phyloP scores from a whole-genome alignment of 805 yeast species.

The Lipomyces sp. region DNA sequence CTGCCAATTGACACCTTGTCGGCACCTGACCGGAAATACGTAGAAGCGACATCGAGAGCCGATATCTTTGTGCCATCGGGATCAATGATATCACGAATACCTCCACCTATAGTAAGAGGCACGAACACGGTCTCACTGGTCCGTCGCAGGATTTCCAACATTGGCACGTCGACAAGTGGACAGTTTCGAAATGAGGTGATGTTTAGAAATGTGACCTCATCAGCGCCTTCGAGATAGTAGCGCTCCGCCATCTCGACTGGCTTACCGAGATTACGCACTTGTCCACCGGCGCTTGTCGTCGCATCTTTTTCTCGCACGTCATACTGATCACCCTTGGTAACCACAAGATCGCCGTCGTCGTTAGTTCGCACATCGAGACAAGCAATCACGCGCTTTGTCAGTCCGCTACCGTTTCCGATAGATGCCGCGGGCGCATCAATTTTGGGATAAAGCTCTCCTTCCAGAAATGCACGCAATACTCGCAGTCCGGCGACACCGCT shows the following conservation, averaged over 20 bases:
- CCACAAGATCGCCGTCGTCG: slow-evolving; percentile 92
- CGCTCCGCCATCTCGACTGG: slow-evolving; percentile 92
- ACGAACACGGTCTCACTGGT: slow-evolving; percentile 92
- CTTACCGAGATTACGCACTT: slow-evolving; percentile 90
- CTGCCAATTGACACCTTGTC: slow-evolving; percentile 98
- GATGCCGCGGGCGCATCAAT: not conserved
- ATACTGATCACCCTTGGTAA: slow-evolving; percentile 97
- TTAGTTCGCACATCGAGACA: slow-evolving; percentile 96
- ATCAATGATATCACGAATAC: slow-evolving; percentile 85
- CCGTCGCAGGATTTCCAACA: slow-evolving; percentile 79
- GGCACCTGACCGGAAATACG: slow-evolving; percentile 95
- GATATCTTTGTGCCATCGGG: slow-evolving; percentile 76
- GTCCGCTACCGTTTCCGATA: slow-evolving; percentile 43
- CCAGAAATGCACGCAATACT: slow-evolving; percentile 69
- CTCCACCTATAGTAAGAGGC: slow-evolving; percentile 98
- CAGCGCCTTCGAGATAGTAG: slow-evolving; percentile 93
- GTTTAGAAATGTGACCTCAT: slow-evolving; percentile 90
- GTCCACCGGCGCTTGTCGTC: slow-evolving; percentile 41
- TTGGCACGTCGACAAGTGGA: slow-evolving; percentile 89
- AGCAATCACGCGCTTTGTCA: slow-evolving; percentile 89
- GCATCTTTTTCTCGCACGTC: slow-evolving; percentile 78
- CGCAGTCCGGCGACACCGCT: slow-evolving; percentile 87
- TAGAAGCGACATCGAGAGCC: slow-evolving; percentile 84
- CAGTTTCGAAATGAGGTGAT: slow-evolving; percentile 95
- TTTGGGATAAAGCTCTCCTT: slow-evolving; percentile 36